These are phyloP conservation scores for Hirschioporus abietinus DNA, from an alignment of 768 basidiomycete genomes.

Conservation along the genomic window DNA sequence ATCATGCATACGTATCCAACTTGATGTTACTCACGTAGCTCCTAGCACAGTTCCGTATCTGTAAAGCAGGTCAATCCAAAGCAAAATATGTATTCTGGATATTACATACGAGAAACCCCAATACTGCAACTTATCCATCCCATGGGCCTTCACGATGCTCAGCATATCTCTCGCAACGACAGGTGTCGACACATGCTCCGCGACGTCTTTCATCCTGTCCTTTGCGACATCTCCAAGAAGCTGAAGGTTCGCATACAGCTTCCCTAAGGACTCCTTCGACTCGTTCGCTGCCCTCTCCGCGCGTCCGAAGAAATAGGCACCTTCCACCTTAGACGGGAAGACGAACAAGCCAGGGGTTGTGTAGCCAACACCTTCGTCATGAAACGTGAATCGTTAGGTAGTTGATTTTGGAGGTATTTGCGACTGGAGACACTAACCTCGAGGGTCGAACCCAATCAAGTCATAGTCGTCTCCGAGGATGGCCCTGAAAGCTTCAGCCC, in stretches of 20 bases:
- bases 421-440: constrained; percentile 1
- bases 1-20: not conserved
- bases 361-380: not conserved
- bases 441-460: constrained; percentile 11
- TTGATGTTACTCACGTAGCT: constrained; percentile 9
- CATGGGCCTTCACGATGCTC: constrained; percentile 22
- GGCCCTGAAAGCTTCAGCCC: constrained; percentile 11
- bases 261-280: constrained; percentile 9
- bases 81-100: not conserved
- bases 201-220: constrained; percentile 15
- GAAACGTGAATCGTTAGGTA: not conserved
- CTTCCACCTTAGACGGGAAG: constrained; percentile 2
- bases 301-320: not conserved
- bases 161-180: constrained; percentile 27
- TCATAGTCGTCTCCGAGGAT: constrained; percentile 12
- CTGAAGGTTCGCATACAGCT: constrained; percentile 3
- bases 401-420: not conserved
- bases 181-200: constrained; percentile 22
- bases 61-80: not conserved
- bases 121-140: constrained; percentile 25
- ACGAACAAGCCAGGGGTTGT: constrained; percentile 2
- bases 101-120: constrained; percentile 20
- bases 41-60: constrained; percentile 12
- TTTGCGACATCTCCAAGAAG: constrained; percentile 10
- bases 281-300: constrained; percentile 5